phyloP scores from a whole-genome alignment of 371 early-diverging fungal species.

The Mucor mucedo region DNA sequence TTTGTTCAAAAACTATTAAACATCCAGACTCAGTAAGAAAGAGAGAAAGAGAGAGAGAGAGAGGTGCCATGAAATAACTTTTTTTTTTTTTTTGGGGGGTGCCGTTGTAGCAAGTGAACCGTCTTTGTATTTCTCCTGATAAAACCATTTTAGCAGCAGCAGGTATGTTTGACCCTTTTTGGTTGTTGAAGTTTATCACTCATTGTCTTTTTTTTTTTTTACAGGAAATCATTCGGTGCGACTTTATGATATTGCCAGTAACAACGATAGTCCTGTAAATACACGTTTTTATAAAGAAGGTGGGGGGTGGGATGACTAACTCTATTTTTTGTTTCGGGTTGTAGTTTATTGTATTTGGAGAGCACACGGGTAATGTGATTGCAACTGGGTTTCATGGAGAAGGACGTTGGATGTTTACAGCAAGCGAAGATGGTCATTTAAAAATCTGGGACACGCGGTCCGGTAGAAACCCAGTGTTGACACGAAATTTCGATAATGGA shows the following conservation, averaged over 20 bases:
- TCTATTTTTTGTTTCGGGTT: background rate
- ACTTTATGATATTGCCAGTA: slow-evolving; percentile 83
- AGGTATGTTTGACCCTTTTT: slow-evolving; percentile 58
- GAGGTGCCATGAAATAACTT: no score
- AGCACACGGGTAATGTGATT: slow-evolving; percentile 91
- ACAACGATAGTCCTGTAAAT: slow-evolving; percentile 79
- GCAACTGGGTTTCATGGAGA: slow-evolving; percentile 92
- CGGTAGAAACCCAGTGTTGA: slow-evolving; percentile 68
- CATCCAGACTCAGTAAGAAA: slow-evolving; percentile 83
- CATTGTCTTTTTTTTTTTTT: background rate
- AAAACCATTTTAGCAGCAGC: slow-evolving; percentile 93
- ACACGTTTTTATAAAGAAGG: background rate
- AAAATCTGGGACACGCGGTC: slow-evolving; percentile 87
- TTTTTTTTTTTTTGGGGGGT: background rate
- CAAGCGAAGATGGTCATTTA: slow-evolving; percentile 92
- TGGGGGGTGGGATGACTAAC: no score
- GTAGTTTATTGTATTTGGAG: slow-evolving; percentile 80
- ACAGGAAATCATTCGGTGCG: slow-evolving; percentile 82
- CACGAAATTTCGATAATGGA: slow-evolving; percentile 87
- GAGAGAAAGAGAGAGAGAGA: no score
- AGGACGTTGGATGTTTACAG: slow-evolving; percentile 92
- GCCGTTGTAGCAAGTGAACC: slow-evolving; percentile 96
- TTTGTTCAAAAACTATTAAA: slow-evolving; percentile 92
- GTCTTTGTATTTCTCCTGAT: slow-evolving; percentile 91
- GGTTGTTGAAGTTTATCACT: no score